Conservation (phyloP, 352 stramenopile species). For the Phytophthora crassamura region DNA sequence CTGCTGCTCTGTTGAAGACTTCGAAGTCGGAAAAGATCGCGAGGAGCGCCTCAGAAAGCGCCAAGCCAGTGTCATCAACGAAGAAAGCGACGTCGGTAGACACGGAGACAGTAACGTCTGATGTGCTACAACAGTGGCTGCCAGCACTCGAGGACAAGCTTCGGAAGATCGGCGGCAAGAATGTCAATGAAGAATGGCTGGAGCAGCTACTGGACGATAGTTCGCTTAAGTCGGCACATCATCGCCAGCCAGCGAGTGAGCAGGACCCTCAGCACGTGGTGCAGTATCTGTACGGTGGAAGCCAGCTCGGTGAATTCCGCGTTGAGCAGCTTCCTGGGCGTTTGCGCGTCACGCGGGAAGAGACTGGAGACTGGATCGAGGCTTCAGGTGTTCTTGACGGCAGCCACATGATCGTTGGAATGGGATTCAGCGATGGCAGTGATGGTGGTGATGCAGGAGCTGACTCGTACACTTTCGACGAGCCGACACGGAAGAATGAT, state of each 20-base stretch:
- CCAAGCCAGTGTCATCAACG: background rate
- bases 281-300: constrained; percentile 63
- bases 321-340: constrained; percentile 65
- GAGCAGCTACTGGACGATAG: constrained; percentile 35
- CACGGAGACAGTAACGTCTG: constrained; percentile 15
- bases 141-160: constrained; percentile 58
- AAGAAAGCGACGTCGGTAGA: constrained; percentile 17
- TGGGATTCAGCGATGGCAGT: constrained; percentile 32
- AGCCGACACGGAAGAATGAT: constrained; percentile 16
- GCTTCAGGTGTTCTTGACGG: constrained; percentile 54
- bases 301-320: constrained; percentile 63
- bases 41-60: constrained; percentile 1
- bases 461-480: constrained; percentile 40
- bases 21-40: constrained; percentile 23
- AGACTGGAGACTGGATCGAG: constrained; percentile 78
- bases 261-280: constrained; percentile 24
- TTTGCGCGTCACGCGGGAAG: constrained; percentile 66
- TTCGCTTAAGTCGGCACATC: background rate
- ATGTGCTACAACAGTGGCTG: constrained; percentile 56
- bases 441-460: constrained; percentile 27
- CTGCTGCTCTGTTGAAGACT: constrained; percentile 25
- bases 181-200: constrained; percentile 30
- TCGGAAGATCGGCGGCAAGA: constrained; percentile 30
- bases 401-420: constrained; percentile 50
- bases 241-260: constrained; percentile 12